phyloP scores from a whole-genome alignment of 139 green algal species.

The Coccomyxa sp. region DNA sequence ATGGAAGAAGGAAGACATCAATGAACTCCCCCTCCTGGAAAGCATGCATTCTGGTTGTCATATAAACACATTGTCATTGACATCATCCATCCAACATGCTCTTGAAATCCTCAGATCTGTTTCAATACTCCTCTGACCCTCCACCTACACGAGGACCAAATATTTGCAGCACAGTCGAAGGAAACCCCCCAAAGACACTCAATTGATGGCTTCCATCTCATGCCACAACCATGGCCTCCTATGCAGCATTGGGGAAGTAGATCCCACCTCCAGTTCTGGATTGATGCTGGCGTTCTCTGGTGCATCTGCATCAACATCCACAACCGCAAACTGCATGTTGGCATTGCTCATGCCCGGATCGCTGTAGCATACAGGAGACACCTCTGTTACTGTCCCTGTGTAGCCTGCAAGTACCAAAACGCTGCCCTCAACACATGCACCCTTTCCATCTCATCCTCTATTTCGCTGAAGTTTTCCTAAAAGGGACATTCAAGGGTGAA shows the following conservation, averaged over 20 bases:
- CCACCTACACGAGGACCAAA: no score
- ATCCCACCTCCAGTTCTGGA: conserved; percentile 41
- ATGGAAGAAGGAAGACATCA: conserved; percentile 36
- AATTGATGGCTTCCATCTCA: no score
- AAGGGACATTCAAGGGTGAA: not conserved
- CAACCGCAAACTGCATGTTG: conserved; percentile 48
- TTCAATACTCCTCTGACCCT: not conserved
- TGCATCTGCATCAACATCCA: conserved; percentile 47
- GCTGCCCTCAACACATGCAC: not conserved
- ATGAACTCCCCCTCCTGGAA: conserved; percentile 57
- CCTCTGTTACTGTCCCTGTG: conserved; percentile 22
- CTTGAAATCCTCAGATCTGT: not conserved
- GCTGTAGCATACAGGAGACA: conserved; percentile 30
- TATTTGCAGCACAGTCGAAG: no score
- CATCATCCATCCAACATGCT: not conserved
- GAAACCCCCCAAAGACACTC: no score
- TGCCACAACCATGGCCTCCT: no score
- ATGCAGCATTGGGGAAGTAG: not conserved
- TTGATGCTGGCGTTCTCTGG: conserved; percentile 41
- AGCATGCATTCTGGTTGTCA: not conserved
- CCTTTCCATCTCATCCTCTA: not conserved
- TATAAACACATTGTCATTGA: not conserved
- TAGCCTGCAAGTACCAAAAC: conserved; percentile 36
- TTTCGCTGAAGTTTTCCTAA: not conserved
- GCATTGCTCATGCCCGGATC: conserved; percentile 55